phyloP scores from a whole-genome alignment of 1,284 basidiomycete species.

The Bjerkandera adusta region DNA sequence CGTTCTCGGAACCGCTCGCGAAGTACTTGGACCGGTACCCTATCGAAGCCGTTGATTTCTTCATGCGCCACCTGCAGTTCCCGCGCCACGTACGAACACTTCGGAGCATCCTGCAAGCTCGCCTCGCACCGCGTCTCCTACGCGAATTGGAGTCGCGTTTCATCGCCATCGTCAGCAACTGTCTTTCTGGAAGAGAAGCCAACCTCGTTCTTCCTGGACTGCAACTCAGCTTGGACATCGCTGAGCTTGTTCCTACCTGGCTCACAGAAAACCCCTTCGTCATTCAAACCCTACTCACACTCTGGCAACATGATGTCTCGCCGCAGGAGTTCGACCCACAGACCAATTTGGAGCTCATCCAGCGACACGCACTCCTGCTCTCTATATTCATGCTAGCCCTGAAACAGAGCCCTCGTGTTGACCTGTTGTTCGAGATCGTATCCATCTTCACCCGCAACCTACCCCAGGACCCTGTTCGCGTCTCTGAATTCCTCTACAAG shows the following conservation, averaged over 20 bases:
- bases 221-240: constrained; percentile 77
- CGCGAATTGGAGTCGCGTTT: constrained; percentile 72
- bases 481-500: constrained; percentile 88
- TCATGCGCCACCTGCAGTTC: constrained; percentile 78
- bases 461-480: constrained; percentile 78
- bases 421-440: constrained; percentile 88
- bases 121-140: constrained; percentile 73
- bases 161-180: constrained; percentile 56
- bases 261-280: constrained; percentile 64
- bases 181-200: constrained; percentile 55
- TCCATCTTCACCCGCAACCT: constrained; percentile 81
- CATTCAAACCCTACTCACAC: constrained; percentile 64
- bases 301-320: constrained; percentile 62
- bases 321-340: constrained; percentile 36
- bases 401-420: constrained; percentile 71
- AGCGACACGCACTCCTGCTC: constrained; percentile 70
- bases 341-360: constrained; percentile 52
- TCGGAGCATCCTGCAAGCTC: constrained; percentile 78
- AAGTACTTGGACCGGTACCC: constrained; percentile 93
- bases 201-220: constrained; percentile 67
- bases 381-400: constrained; percentile 77
- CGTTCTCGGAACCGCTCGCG: constrained; percentile 93
- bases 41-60: constrained; percentile 80
- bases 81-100: constrained; percentile 78
- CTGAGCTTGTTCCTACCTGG: constrained; percentile 70